phyloP scores from a whole-genome alignment of 352 stramenopile genomes.

The Hyaloperonospora brassicae region DNA sequence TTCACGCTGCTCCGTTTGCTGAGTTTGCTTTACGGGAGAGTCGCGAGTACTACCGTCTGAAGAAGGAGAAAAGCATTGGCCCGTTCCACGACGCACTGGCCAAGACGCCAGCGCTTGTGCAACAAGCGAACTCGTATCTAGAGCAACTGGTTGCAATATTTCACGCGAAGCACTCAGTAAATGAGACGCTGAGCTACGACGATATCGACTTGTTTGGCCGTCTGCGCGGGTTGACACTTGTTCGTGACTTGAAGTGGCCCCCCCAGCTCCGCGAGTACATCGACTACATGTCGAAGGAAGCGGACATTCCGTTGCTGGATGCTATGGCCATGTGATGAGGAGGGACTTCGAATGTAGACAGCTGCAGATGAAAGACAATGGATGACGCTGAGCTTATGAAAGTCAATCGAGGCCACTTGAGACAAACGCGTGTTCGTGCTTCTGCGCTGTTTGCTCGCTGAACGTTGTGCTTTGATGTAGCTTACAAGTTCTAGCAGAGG shows the following conservation, averaged over 20 bases:
- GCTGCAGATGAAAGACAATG: too few species aligned
- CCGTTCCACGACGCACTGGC: conserved; percentile 31
- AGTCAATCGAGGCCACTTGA: too few species aligned
- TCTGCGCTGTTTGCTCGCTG: too few species aligned
- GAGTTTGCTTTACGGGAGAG: conserved; percentile 42
- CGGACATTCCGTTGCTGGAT: conserved; percentile 43
- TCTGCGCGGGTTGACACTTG: conserved; percentile 42
- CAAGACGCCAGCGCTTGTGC: conserved; percentile 37
- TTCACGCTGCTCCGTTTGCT: conserved; percentile 34
- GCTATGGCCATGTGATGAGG: conserved; percentile 39
- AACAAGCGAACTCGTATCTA: conserved; percentile 34
- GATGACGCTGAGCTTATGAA: too few species aligned
- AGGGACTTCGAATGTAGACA: not conserved
- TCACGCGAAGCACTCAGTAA: conserved; percentile 37
- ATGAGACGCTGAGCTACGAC: conserved; percentile 50
- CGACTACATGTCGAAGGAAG: conserved; percentile 37
- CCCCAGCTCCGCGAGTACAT: conserved; percentile 45
- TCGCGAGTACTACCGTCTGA: conserved; percentile 42
- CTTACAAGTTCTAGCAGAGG: too few species aligned
- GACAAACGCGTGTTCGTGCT: too few species aligned
- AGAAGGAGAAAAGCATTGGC: conserved; percentile 45
- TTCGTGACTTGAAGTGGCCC: conserved; percentile 48
- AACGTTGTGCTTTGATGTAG: too few species aligned
- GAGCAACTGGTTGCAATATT: conserved; percentile 31
- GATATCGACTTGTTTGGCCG: conserved; percentile 49